phyloP scores from a whole-genome alignment of 225 moss, liverwort and hornwort genomes.

The Straminergon stramineum region DNA sequence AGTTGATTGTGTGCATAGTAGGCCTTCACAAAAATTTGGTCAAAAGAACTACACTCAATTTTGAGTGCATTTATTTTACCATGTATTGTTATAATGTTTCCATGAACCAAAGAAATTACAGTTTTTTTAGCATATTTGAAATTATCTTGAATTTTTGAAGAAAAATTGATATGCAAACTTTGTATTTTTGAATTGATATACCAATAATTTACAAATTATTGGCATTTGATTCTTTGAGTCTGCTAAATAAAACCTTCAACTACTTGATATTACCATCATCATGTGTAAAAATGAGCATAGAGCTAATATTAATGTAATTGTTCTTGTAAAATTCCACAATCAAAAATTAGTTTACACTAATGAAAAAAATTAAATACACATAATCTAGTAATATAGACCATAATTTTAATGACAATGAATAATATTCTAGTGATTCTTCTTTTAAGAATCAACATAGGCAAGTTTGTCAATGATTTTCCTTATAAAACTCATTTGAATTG shows the following conservation, averaged over 20 bases:
- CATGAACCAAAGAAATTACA: too few species aligned
- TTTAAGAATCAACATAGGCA: not conserved
- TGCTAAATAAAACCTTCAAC: not conserved
- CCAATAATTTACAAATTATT: not conserved
- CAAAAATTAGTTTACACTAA: not conserved
- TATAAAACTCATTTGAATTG: not conserved
- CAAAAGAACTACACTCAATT: too few species aligned
- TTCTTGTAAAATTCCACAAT: not conserved
- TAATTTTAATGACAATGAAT: not conserved
- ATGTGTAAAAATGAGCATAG: not conserved
- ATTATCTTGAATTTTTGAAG: not conserved
- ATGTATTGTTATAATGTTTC: too few species aligned
- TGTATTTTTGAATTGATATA: too few species aligned
- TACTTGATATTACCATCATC: not conserved
- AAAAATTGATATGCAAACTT: not conserved
- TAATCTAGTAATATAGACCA: not conserved
- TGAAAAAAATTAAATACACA: not conserved
- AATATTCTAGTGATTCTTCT: rapidly evolving
- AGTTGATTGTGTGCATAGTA: too few species aligned
- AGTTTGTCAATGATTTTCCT: too few species aligned
- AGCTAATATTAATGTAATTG: not conserved
- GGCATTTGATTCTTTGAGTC: not conserved
- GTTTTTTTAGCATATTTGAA: too few species aligned
- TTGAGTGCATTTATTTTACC: too few species aligned
- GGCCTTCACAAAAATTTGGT: too few species aligned